Conservation (phyloP, 768 basidiomycete genomes). For the Suillus spraguei region DNA sequence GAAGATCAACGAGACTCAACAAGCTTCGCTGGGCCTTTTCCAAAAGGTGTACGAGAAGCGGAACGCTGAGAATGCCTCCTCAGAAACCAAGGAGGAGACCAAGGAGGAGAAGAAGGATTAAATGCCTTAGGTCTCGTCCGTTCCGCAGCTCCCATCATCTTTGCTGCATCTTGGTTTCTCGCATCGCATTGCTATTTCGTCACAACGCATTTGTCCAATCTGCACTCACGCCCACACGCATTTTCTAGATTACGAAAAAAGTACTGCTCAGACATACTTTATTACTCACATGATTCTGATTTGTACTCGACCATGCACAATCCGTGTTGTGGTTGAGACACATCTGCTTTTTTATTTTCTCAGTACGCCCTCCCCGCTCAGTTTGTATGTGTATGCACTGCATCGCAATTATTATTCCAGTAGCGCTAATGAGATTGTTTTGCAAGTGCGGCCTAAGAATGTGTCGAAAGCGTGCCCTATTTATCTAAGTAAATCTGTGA, state of each 20-base stretch:
- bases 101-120: slow-evolving; percentile 87
- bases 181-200: slow-evolving; percentile 9
- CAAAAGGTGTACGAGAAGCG: slow-evolving; percentile 97
- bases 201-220: slow-evolving; percentile 4
- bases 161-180: background rate
- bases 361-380: slow-evolving; percentile 6
- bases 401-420: background rate
- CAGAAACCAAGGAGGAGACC: slow-evolving; percentile 42
- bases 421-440: background rate
- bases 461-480: too few species aligned
- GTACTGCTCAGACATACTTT: slow-evolving; percentile 22
- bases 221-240: slow-evolving; percentile 28
- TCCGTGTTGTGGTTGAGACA: background rate
- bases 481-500: too few species aligned
- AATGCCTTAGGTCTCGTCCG: slow-evolving; percentile 19
- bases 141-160: background rate
- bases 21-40: slow-evolving; percentile 95
- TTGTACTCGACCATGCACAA: background rate
- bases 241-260: slow-evolving; percentile 31
- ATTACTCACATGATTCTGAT: slow-evolving; percentile 9
- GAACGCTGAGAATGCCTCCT: slow-evolving; percentile 63
- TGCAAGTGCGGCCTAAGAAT: too few species aligned
- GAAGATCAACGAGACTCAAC: slow-evolving; percentile 92
- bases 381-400: slow-evolving; percentile 1
- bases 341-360: slow-evolving; percentile 5